Evolutionary conservation across 2,329 filamentous ascomycete genomes (phyloP).

Genomic region (Neoarthrinium moseri): DNA sequence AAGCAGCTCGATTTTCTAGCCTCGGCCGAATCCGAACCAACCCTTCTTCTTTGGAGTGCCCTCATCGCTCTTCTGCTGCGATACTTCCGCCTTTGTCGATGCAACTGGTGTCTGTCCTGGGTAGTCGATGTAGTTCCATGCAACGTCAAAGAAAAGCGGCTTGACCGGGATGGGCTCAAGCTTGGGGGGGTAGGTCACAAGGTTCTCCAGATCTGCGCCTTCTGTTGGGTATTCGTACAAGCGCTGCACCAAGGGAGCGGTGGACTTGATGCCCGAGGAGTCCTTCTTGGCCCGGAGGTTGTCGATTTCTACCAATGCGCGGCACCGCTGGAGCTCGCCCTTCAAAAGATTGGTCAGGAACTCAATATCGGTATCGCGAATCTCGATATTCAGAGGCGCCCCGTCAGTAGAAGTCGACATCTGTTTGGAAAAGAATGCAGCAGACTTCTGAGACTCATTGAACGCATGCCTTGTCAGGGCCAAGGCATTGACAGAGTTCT

Average conservation of each 20-base stretch:
- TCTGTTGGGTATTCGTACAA: constrained; percentile 73
- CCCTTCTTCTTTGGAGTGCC: constrained; percentile 59
- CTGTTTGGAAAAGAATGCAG: constrained; percentile 42
- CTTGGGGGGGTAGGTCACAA: constrained; percentile 85
- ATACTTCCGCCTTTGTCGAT: constrained; percentile 25
- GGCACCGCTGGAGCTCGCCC: constrained; percentile 74
- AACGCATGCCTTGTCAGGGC: constrained; percentile 76
- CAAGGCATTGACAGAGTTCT: constrained; percentile 75
- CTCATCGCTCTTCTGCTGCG: constrained; percentile 35
- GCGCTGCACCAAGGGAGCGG: constrained; percentile 66
- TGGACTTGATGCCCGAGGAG: constrained; percentile 42
- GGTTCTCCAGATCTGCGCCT: constrained; percentile 71
- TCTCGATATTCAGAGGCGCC: constrained; percentile 64
- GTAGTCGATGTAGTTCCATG: constrained; percentile 97
- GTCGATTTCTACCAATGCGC: constrained; percentile 81
- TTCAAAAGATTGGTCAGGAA: constrained; percentile 63
- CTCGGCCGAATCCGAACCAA: constrained; percentile 74
- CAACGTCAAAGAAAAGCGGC: constrained; percentile 92
- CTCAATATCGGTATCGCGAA: constrained; percentile 58
- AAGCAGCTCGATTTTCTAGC: constrained; percentile 13
- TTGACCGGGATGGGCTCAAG: constrained; percentile 85
- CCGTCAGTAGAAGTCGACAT: constrained; percentile 30
- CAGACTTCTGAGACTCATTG: constrained; percentile 55
- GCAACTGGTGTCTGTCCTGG: constrained; percentile 56
- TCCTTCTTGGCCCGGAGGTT: constrained; percentile 53